Evolutionary conservation across 2,329 filamentous ascomycete genomes (phyloP).

Genomic region (Cercospora zeae-maydis): DNA sequence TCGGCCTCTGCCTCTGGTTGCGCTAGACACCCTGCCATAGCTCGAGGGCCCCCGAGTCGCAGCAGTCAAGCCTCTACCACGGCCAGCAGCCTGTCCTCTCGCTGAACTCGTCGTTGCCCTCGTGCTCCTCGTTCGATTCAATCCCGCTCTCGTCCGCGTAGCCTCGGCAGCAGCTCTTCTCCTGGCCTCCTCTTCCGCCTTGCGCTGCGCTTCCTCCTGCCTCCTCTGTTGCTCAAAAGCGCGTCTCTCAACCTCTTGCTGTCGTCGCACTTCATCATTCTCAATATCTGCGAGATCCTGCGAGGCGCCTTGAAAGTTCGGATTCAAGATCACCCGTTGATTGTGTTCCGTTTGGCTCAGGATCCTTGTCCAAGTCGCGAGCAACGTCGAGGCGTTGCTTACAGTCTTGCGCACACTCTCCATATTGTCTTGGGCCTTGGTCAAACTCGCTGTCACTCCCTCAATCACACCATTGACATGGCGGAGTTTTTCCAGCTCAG

Average conservation of each 20-base stretch:
- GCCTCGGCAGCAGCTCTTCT: conserved; percentile 54
- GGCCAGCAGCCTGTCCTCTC: conserved; percentile 43
- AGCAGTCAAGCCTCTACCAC: conserved; percentile 51
- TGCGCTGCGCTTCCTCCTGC: conserved; percentile 57
- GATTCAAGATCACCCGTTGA: conserved; percentile 83
- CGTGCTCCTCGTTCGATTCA: conserved; percentile 34
- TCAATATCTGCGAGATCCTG: conserved; percentile 85
- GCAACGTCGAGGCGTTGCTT: conserved; percentile 77
- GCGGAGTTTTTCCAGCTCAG: conserved; percentile 77
- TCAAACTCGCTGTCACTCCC: conserved; percentile 66
- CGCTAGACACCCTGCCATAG: conserved; percentile 40
- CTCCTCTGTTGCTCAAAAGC: conserved; percentile 75
- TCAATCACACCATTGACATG: conserved; percentile 88
- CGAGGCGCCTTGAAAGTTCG: conserved; percentile 82
- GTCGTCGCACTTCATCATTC: conserved; percentile 68
- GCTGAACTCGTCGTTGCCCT: conserved; percentile 33
- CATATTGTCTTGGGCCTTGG: conserved; percentile 74
- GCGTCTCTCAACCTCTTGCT: conserved; percentile 72
- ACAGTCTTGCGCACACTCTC: conserved; percentile 81
- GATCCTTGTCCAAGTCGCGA: conserved; percentile 95
- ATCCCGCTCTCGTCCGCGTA: conserved; percentile 34
- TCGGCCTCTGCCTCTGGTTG: conserved; percentile 34
- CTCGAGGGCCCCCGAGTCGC: conserved; percentile 43
- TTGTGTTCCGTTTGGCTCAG: conserved; percentile 97
- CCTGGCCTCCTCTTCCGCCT: conserved; percentile 52